Base-by-base conservation (phyloP, 2,329 filamentous ascomycete genomes). In the Alternaria arborescens region DNA sequence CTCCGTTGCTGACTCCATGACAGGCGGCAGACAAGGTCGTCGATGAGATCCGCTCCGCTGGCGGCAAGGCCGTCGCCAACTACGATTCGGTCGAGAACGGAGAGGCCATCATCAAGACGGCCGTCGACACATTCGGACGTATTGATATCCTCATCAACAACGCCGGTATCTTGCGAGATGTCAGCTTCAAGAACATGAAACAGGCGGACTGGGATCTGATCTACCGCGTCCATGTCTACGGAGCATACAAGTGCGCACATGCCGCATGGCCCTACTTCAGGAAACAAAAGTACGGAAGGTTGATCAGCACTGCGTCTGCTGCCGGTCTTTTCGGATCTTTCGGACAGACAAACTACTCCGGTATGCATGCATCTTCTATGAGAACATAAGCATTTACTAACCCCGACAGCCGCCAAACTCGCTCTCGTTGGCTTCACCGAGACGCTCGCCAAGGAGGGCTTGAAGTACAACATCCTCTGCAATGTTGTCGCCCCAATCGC, bases 121-220 rank as follows among this genome's bases (percentile, higher is more conserved):
- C 92, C 72, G 91, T 95, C 78, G 84, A 92, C 80, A 84, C 84
- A 57, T 95, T 89, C 77, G 92, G 94, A 70, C 92, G 94, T 74
- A 88, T 99, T 81, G 94, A 99, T 80, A 84, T 99, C 67, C 89
- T 99, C 73, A 90, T 99, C 82, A 99, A 99, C 87, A 99, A 98
- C 78, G 95, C 95, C 63, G 94, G 95, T 76, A 98, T 98, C 77
- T 86, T 97, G 62, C 91, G 94, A 63, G 94, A 98, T 82, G 81
- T 98, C 77, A 94, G 92, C 86, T 98, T 99, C 85, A 97, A 97
- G 87, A 98, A 98, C 83, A 96, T 98, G 88, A 95, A 91, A 80
- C 95, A 99, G 79, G 82, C 91, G 77, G 95, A 99, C 80, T 99
- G 95, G 95, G 94, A 99, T 78, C 83, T 97, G 70, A 91, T 97